Evolutionary conservation across 2,329 filamentous ascomycete genomes (phyloP), one percentile per base, ranked within the genome.

Genomic region (Knoxdaviesia proteae): DNA sequence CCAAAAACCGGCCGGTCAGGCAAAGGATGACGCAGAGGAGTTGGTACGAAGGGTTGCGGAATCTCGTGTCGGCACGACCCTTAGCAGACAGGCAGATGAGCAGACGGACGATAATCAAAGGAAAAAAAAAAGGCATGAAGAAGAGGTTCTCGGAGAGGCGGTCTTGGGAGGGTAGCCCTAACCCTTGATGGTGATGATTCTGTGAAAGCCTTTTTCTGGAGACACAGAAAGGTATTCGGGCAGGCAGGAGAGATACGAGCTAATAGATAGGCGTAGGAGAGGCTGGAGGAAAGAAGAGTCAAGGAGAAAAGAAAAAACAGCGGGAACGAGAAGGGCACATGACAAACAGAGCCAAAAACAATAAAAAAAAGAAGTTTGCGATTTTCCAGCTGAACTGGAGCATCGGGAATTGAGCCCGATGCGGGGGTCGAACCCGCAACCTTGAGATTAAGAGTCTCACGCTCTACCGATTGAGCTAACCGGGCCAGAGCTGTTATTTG

Each of bases 381-480:
- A 47, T 31, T 38, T 44, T 36, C 44, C 44, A 45, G 44, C 36
- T 41, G 32, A 39, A 38, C 42, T 45, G 44, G 44, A 41, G 39
- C 44, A 47, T 42, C 42, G 44, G 46, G 46, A 47, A 44, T 48
- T 48, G 47, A 48, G 46, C 48, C 49, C 49, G 47, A 44, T 47
- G 56, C 53, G 56, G 57, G 57, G 56, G 55, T 58, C 56, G 56
- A 59, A 60, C 58, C 57, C 57, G 54, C 56, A 59, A 54, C 58
- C 56, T 59, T 59, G 55, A 58, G 58, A 60, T 59, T 70, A 70
- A 71, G 74, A 77, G 74, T 77, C 73, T 75, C 67, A 77, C 72
- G 73, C 72, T 78, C 74, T 78, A 77, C 69, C 69, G 69, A 74
- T 74, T 74, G 70, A 74, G 70, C 70, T 74, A 75, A 64, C 67